A percentile compares a stretch with the other conserved stretches of the same genome.
phyloP scores from a whole-genome alignment of 345 rosid species.

The Camelina hispida region DNA sequence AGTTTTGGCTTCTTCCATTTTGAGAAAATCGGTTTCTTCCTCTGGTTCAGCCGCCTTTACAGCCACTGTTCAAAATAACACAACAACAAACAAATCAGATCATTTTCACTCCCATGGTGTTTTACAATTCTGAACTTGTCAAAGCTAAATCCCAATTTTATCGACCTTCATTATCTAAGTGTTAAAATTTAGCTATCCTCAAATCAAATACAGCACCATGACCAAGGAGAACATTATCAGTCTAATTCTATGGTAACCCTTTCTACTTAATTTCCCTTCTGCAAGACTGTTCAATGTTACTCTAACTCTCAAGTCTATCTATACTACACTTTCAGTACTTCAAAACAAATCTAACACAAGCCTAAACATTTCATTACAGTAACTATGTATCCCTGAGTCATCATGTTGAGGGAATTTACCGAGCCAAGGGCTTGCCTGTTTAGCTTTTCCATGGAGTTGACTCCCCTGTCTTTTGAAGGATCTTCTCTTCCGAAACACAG shows the following conservation, averaged over 20 bases:
- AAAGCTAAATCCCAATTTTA: neutral
- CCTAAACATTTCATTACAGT: neutral
- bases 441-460: slow-evolving; percentile 72
- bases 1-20: slow-evolving; percentile 60
- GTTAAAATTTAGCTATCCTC: neutral
- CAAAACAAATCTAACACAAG: slow-evolving; percentile 15
- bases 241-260: slow-evolving; percentile 15
- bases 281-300: slow-evolving; percentile 12
- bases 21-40: slow-evolving; percentile 50
- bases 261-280: slow-evolving; percentile 6
- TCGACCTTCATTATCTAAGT: neutral
- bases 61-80: slow-evolving; percentile 33
- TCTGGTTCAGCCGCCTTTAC: slow-evolving; percentile 58
- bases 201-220: slow-evolving; percentile 3
- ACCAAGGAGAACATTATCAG: neutral
- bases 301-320: slow-evolving; percentile 9
- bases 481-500: slow-evolving; percentile 74
- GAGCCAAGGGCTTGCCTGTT: slow-evolving; percentile 57
- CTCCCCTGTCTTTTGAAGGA: slow-evolving; percentile 76
- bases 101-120: neutral
- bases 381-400: neutral
- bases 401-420: slow-evolving; percentile 47
- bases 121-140: too few relatives aligned
- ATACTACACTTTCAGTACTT: slow-evolving; percentile 12
- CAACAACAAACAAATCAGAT: slow-evolving; percentile 9